Base-by-base conservation (phyloP, 371 early-diverging fungal species). In the Haplosporangium sp. region DNA sequence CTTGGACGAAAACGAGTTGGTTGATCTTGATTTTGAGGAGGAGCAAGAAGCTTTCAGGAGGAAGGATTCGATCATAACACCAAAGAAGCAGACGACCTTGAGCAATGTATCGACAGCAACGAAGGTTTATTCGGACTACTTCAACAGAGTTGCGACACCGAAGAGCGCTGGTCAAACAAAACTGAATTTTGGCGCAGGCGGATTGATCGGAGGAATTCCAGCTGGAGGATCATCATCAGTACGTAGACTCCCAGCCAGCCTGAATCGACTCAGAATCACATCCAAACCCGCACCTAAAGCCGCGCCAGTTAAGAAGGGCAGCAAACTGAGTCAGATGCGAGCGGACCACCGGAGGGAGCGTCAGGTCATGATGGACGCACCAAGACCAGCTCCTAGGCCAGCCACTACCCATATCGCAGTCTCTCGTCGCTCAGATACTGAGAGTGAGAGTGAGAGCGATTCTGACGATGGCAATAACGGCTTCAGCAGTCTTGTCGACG, bases 1-100 rank as follows among this genome's bases (percentile, higher is more conserved):
- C 50, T 74, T 86, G 62, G 85, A 84, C 42, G 82, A 80, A 36
- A 74, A 82, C 68, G 83, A 85, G 52, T 74, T 72, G 37, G 21
- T 56, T 2, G 64, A 64, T 1, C 7, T 68, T 36, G 79, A 77
- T 43, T 64, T 64, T 62, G 72, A 67, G 9, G 67, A 70, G 12
- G 72, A 67, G 13, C 64, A 70, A 9, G 40, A 81, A 60, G 83
- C 41, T 83, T 73, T 59, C 77, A 83, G 57, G 81, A 82, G 40
- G 83, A 85, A 84, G 54, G 82, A 86, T 71, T 48, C 16, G 38
- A 55, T 50, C 58, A 38, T 57, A 13, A 18, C 1, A 50, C 13
- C 20, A 38, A 45, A 10, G 40, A 1, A 12, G 45, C 46, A 37
- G 16, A 59, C 10, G 47, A 16, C 36, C 36, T 61, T 38, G 18